Conservation (phyloP, 1,284 basidiomycete species). For the Leccinum fallax region DNA sequence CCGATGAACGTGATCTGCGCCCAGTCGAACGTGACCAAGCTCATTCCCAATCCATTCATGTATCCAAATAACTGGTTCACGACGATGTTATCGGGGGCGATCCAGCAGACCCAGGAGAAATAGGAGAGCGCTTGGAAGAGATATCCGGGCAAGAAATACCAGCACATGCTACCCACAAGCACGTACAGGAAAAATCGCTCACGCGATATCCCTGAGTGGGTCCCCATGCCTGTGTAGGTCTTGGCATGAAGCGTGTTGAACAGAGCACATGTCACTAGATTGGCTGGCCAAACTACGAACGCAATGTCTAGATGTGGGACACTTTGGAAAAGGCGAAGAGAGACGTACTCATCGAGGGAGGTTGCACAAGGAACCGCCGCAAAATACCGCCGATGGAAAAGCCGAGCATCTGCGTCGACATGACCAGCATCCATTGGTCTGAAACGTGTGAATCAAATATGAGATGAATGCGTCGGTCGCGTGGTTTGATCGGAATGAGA, state of each 20-base stretch:
- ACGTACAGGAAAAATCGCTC: constrained; percentile 77
- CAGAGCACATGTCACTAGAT: constrained; percentile 80
- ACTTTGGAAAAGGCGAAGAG: not conserved
- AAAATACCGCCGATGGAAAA: constrained; percentile 84
- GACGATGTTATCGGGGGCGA: constrained; percentile 66
- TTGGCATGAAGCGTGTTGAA: constrained; percentile 76
- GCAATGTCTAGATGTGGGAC: not conserved
- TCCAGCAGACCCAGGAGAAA: constrained; percentile 83
- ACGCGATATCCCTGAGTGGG: constrained; percentile 67
- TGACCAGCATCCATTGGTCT: constrained; percentile 77
- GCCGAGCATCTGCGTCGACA: constrained; percentile 85
- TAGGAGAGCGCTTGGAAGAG: constrained; percentile 64
- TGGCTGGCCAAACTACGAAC: constrained; percentile 76
- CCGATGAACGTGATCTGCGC: constrained; percentile 56
- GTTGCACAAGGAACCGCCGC: constrained; percentile 78
- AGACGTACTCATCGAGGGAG: constrained; percentile 76
- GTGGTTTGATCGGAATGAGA: constrained; percentile 14
- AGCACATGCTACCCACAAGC: constrained; percentile 55
- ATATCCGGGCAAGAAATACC: constrained; percentile 78
- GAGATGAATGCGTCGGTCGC: constrained; percentile 26
- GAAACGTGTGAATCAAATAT: constrained; percentile 19
- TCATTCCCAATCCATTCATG: constrained; percentile 73
- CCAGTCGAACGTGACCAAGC: constrained; percentile 71
- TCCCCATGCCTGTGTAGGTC: constrained; percentile 61
- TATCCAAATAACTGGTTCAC: constrained; percentile 83